Base-by-base conservation (phyloP, 371 early-diverging fungal species). In the Lichtheimia ramosa region DNA sequence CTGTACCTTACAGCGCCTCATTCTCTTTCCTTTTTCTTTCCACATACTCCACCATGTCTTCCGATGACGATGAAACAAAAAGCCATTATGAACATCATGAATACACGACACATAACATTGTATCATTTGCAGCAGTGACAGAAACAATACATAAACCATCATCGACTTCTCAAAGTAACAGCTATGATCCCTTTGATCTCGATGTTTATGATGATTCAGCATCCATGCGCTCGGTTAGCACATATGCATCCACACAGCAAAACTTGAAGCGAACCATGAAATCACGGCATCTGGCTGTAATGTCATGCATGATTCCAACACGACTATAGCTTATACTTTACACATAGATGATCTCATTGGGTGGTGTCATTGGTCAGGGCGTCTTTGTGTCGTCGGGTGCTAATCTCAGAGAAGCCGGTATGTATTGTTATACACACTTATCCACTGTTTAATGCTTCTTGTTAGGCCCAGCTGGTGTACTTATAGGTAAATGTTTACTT, bases 351-450 rank as follows among this genome's bases (percentile, higher is more conserved):
- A 74, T 94, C 61, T 86, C 91, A 5, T 76, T 90, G 25, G 92
- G 91, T 23, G 92, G 92, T 42, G 87, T 89, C 1, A 88, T 92
- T 56, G 89, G 91, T n/a, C 95, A 95, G 59, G 96, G 96, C 51
- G 82, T 96, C 43, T 96, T 95, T 69, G 69, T 96, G 10, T 93
- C 90, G 20, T 87, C 92, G 41, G 96, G 95, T 46, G 77, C 79
- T 14, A 84, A 90, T 23, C 79, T 96, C 46, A 78, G 83, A 13
- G 61, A 72, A 4, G 96, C 90, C 15, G 96, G 79, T 72, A 66
- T 15, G 28, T 16, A 14, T 27, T 12, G 6, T 43, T 6, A 12
- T 20, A 21, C 13, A 3, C 14, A 12, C 27, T 27, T 20, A n/a
- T 53, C 16, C 3, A 52, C 4, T 52, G 10, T 39, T 24, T 25